phyloP scores from a whole-genome alignment of 2,329 filamentous ascomycete genomes.

The Catunica adiposa region DNA sequence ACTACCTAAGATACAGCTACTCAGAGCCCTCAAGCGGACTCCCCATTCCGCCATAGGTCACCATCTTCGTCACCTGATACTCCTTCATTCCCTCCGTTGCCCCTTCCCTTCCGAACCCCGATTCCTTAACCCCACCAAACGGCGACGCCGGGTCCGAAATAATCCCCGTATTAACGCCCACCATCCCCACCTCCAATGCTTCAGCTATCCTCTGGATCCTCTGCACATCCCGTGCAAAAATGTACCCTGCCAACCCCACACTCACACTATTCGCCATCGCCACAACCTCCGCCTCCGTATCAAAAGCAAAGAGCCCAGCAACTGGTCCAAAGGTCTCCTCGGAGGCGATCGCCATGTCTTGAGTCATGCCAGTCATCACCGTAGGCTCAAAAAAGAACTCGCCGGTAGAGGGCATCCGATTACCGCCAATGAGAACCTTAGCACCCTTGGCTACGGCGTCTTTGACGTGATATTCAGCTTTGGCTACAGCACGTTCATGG shows the following conservation, averaged over 20 bases:
- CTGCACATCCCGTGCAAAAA: constrained; percentile 55
- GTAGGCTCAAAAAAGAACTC: constrained; percentile 81
- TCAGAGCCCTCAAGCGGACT: constrained; percentile 31
- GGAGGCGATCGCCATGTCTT: constrained; percentile 64
- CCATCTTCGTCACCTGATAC: constrained; percentile 57
- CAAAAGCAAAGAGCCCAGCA: constrained; percentile 75
- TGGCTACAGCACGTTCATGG: constrained; percentile 63
- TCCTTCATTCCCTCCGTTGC: constrained; percentile 62
- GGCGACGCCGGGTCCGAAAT: constrained; percentile 41
- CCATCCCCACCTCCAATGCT: constrained; percentile 69
- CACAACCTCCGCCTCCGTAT: constrained; percentile 78
- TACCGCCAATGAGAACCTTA: constrained; percentile 58
- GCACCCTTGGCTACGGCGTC: constrained; percentile 67
- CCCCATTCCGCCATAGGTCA: constrained; percentile 37
- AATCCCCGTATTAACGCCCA: constrained; percentile 65
- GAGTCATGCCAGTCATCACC: constrained; percentile 71
- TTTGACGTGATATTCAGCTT: constrained; percentile 64
- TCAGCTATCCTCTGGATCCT: constrained; percentile 47
- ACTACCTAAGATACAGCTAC: not conserved
- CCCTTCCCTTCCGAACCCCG: constrained; percentile 65
- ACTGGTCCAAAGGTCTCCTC: constrained; percentile 97
- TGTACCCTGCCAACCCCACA: constrained; percentile 86
- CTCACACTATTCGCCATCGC: constrained; percentile 63
- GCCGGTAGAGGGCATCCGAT: constrained; percentile 57
- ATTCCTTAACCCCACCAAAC: constrained; percentile 72